Evolutionary conservation across 306 rosid species (phyloP).

Genomic region (Hippophae gyantsensis): DNA sequence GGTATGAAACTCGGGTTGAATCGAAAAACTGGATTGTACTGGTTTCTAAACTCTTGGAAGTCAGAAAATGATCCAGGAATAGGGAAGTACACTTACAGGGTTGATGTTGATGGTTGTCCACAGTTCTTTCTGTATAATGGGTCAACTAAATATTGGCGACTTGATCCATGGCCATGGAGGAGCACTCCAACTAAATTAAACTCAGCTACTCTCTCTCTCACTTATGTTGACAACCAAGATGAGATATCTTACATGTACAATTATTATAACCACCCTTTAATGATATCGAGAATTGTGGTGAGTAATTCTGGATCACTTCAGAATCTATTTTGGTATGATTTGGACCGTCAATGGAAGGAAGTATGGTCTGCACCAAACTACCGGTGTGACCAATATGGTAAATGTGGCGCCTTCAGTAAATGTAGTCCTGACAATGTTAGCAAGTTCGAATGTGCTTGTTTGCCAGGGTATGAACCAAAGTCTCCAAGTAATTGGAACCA

Average conservation of each 20-base stretch:
- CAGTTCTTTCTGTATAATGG: conserved; percentile 15
- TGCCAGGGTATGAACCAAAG: conserved; percentile 46
- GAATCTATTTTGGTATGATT: conserved; percentile 16
- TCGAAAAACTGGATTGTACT: not conserved
- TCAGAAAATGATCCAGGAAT: conserved; percentile 27
- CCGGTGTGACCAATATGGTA: conserved; percentile 34
- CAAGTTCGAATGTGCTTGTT: conserved; percentile 30
- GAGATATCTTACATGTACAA: not conserved
- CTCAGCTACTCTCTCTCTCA: not conserved
- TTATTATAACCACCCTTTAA: not conserved
- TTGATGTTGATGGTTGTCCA: conserved; percentile 15
- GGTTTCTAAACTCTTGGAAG: conserved; percentile 4
- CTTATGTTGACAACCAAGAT: not conserved
- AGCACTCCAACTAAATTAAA: not conserved
- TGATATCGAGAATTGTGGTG: not conserved
- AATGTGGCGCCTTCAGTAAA: conserved; percentile 36
- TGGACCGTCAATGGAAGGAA: conserved; percentile 16
- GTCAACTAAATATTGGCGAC: not conserved
- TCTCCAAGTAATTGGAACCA: conserved; percentile 23
- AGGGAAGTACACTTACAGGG: conserved; percentile 3
- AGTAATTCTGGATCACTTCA: conserved; percentile 12
- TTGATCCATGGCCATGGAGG: not conserved
- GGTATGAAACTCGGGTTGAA: conserved; percentile 9
- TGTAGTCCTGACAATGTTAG: conserved; percentile 30
- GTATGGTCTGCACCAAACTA: conserved; percentile 23